Conservation (phyloP, 164 flowering plant genomes). For the Santalum album region DNA sequence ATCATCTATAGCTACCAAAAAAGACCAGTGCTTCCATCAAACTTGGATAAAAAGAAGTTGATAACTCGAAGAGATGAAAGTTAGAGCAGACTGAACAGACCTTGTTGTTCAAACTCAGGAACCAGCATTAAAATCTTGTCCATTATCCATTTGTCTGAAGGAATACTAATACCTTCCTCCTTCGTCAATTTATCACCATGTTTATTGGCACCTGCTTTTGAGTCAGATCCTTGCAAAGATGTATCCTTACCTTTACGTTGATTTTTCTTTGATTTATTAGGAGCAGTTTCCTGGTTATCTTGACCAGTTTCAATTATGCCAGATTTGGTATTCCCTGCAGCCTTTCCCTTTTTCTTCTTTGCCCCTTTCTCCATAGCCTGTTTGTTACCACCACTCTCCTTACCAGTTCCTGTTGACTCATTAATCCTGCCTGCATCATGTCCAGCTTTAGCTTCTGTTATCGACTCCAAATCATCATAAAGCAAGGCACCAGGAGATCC, state of each 20-base stretch:
- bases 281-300: conserved; percentile 39
- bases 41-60: background rate
- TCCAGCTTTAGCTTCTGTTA: conserved; percentile 35
- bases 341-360: conserved; percentile 79
- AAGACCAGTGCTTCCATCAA: background rate
- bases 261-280: conserved; percentile 66
- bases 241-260: conserved; percentile 63
- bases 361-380: conserved; percentile 51
- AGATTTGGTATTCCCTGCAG: conserved; percentile 36
- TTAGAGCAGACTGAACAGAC: conserved; percentile 17
- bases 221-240: conserved; percentile 37
- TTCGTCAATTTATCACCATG: conserved; percentile 25
- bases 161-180: conserved; percentile 34
- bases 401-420: conserved; percentile 38
- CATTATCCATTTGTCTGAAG: conserved; percentile 70
- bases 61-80: background rate
- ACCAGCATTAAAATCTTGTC: conserved; percentile 44
- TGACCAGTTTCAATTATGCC: conserved; percentile 35
- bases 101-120: conserved; percentile 84
- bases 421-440: conserved; percentile 25
- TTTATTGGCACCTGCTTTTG: conserved; percentile 48
- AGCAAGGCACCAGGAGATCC: conserved; percentile 21
- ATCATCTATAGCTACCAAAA: conserved; percentile 53
- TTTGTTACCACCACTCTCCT: conserved; percentile 33
- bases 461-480: conserved; percentile 17